Evolutionary conservation across 108 stramenopile species (phyloP).

Genomic region (Aurantiochytrium sp.): DNA sequence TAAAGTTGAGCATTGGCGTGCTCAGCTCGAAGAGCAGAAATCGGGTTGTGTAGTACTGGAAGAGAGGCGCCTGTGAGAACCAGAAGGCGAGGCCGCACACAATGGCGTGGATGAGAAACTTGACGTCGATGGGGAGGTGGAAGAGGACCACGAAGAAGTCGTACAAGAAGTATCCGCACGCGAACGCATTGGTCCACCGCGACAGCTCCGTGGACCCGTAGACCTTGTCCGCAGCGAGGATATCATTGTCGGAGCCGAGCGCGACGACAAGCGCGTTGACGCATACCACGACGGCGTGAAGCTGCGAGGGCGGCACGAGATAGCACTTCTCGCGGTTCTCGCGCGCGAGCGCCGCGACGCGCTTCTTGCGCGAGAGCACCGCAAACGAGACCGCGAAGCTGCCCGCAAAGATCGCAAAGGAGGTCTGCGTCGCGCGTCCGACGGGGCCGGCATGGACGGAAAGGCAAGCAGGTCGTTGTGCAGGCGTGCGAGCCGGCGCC

Average conservation of each 20-base stretch:
- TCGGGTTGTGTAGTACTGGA: background rate
- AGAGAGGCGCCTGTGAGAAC: background rate
- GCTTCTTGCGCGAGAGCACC: background rate
- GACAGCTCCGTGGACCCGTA: background rate
- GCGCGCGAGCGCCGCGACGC: background rate
- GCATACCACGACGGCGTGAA: background rate
- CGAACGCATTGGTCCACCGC: background rate
- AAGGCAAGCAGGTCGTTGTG: background rate
- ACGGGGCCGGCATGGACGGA: background rate
- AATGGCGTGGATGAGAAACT: slow-evolving; percentile 4
- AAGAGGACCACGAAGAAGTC: background rate
- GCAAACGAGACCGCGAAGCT: background rate
- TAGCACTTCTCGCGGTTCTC: background rate
- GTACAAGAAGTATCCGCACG: slow-evolving; percentile 6
- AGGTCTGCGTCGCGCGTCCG: background rate
- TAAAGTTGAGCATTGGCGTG: background rate
- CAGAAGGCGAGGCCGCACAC: background rate
- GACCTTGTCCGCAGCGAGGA: background rate
- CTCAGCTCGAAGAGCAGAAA: slow-evolving; percentile 20
- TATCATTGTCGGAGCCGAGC: background rate
- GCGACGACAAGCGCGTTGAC: background rate
- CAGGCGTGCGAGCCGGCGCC: too few species aligned
- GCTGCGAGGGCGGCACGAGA: background rate
- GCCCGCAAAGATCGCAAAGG: background rate
- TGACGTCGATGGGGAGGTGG: background rate